Percentiles rank a stretch among this genome's conserved stretches.
phyloP scores from a whole-genome alignment of 73 alveolate genomes.

The Paramecium octaurelia region DNA sequence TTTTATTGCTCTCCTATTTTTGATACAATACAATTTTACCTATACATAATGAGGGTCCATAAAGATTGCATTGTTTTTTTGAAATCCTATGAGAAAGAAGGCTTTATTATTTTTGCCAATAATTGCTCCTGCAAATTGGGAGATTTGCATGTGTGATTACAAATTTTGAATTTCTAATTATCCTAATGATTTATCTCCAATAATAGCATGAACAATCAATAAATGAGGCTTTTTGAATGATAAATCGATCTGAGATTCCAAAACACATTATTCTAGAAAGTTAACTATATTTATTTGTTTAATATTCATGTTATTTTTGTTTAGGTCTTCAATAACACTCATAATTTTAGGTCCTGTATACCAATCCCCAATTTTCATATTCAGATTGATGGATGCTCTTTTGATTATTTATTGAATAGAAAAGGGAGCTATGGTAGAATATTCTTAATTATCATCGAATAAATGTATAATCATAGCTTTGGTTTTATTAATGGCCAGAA shows the following conservation, averaged over 20 bases:
- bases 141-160: neutral
- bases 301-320: neutral
- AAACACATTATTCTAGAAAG: neutral
- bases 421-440: neutral
- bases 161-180: neutral
- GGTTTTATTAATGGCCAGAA: neutral
- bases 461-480: neutral
- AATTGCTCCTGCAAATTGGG: slow-evolving; percentile 7
- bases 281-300: neutral
- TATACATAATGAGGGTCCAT: slow-evolving; percentile 50
- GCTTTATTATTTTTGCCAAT: slow-evolving; percentile 12
- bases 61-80: neutral
- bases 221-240: neutral
- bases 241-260: neutral
- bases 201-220: slow-evolving; percentile 10
- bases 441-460: neutral
- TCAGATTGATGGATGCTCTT: neutral
- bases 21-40: neutral
- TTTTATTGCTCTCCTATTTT: neutral
- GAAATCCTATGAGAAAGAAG: slow-evolving; percentile 8
- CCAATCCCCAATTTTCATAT: slow-evolving; percentile 36
- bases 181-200: neutral
- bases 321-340: neutral
- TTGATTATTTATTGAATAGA: neutral
- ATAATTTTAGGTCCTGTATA: slow-evolving; percentile 42